Base-by-base conservation (phyloP, 169 alveolate genomes). In the Sarcocystis neurona region DNA sequence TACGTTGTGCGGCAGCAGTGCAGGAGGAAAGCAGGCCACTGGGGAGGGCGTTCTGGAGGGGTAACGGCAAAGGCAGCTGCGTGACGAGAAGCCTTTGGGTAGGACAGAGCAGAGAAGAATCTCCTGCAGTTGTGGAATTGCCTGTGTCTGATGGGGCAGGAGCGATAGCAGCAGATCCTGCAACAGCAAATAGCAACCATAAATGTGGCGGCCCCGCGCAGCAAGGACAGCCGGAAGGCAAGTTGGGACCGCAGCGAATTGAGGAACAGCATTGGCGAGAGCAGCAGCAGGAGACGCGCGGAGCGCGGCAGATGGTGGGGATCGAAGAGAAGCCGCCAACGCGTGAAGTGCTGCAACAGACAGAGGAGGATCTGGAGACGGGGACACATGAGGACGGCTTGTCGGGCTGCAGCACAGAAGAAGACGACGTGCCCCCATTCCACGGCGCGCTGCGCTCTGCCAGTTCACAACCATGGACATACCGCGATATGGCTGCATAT, bases 401-500 rank as follows among this genome's bases (percentile, higher is more conserved):
- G n/a, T n/a, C n/a, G n/a, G n/a, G n/a, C n/a, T n/a, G n/a, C n/a
- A n/a, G n/a, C n/a, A n/a, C n/a, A n/a, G n/a, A n/a, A n/a, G n/a
- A n/a, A n/a, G n/a, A 39, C 0, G 37, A 41, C n/a, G 0, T 53
- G 46, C 91, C 91, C 27, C 91, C 91, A 15, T 87, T 87, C 32
- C n/a, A n/a, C n/a, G n/a, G n/a, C n/a, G n/a, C 82, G 30, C 34
- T 46, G 5, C 30, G 48, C 5, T 39, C 63, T 4, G 78, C 78
- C 2, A 75, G 82, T 0, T 32, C 79, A 0, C 87, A 75, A 0
- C 15, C 20, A 23, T 87, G 91, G 91, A 75, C 91, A 8, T 87
- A 77, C 37, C 82, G 77, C 37, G 91, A 87, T 5, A 87, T 87
- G 91, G 91, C 87, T 0, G 18, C 34, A 44, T 87, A 50, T 43